Evolutionary conservation across 2,329 filamentous ascomycete species (phyloP).

Genomic region (Penicillium sp.): DNA sequence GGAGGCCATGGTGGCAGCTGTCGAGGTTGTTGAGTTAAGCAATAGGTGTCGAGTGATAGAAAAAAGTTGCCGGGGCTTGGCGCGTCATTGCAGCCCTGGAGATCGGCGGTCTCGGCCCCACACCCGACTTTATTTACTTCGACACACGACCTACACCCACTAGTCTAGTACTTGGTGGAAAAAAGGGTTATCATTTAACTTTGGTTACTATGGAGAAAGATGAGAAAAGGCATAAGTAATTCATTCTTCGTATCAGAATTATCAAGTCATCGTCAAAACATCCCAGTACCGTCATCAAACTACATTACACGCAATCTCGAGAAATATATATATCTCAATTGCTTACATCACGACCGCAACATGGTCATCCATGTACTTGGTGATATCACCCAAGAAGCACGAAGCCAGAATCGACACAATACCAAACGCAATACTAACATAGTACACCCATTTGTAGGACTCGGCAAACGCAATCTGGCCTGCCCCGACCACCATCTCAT

Average conservation of each 20-base stretch:
- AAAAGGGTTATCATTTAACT: too few species aligned
- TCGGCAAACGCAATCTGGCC: conserved; percentile 64
- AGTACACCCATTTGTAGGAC: conserved; percentile 67
- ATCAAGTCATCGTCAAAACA: not conserved
- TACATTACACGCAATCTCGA: conserved; percentile 3
- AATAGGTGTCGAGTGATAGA: conserved; percentile 9
- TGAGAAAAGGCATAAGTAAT: not conserved
- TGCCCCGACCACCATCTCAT: conserved; percentile 60
- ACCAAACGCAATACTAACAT: conserved; percentile 68
- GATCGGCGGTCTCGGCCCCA: conserved; percentile 28
- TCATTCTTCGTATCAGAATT: conserved; percentile 2
- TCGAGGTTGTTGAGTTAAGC: conserved; percentile 17
- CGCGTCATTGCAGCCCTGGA: conserved; percentile 26
- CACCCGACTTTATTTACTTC: conserved; percentile 1
- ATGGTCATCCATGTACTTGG: conserved; percentile 64
- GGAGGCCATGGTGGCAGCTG: conserved; percentile 40
- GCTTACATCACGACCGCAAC: conserved; percentile 58
- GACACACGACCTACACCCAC: too few species aligned
- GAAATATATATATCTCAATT: not conserved
- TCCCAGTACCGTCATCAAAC: not conserved
- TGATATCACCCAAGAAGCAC: conserved; percentile 65
- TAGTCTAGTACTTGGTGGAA: too few species aligned
- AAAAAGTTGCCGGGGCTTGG: conserved; percentile 34
- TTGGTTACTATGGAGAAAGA: too few species aligned
- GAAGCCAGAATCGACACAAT: conserved; percentile 62